Base-by-base conservation (phyloP, 2,329 filamentous ascomycete genomes). In the Neoarthrinium moseri region DNA sequence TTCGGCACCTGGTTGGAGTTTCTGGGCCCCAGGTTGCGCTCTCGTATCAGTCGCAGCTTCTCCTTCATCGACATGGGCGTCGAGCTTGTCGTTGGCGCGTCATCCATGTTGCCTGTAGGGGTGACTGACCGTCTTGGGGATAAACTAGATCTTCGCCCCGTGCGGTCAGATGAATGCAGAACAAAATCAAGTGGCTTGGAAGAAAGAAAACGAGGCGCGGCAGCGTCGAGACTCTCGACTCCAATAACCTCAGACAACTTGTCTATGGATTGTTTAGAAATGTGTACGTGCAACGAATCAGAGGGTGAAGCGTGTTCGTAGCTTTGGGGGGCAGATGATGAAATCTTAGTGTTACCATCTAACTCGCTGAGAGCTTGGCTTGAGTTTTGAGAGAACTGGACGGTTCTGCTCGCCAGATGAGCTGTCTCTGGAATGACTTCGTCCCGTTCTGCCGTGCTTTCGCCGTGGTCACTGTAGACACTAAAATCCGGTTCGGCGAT, bases 291-390 rank as follows among this genome's bases (percentile, higher is more conserved):
- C 11, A 17, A 21, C 5, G 32, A 18, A 5, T 41, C 32, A 26
- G 34, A 23, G 23, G 46, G 47, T 3, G 46, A 46, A 38, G 13
- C 47, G 29, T n/a, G 20, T 45, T 39, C 49, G 20, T 40, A 34
- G 26, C 29, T 43, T 21, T 41, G 45, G 33, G 49, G 48, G 45
- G 41, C 32, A 43, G 51, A 52, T n/a, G 57, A 51, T 23, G 49
- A 45, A 51, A 45, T 56, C 43, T 53, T 56, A 41, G 40, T 58
- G 50, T 60, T 61, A 42, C 49, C 52, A 51, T 58, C 48, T 26
- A 61, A 46, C 43, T 58, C 58, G 27, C 51, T 55, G 32, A 60
- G 43, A 32, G 56, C 56, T 45, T 59, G 59, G 47, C 52, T 56
- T 11, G 53, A 56, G 18, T 48, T 30, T 32, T 57, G 56, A 10